phyloP scores from a whole-genome alignment of 2,329 filamentous ascomycete species.

The Pseudocercospora eumusae region DNA sequence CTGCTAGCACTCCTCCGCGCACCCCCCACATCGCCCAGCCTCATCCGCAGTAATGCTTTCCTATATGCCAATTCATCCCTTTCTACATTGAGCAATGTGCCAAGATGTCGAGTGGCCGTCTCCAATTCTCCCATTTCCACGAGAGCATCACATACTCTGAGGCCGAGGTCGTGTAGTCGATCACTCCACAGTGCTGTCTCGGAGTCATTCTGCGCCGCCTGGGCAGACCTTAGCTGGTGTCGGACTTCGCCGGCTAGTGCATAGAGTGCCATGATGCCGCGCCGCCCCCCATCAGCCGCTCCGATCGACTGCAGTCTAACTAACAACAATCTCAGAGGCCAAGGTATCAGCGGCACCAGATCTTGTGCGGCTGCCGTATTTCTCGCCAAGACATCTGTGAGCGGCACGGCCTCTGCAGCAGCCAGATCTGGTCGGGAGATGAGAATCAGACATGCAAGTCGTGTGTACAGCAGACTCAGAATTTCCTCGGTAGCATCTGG shows the following conservation, averaged over 20 bases:
- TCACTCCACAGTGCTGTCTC: constrained; percentile 68
- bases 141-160: constrained; percentile 64
- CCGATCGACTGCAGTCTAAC: constrained; percentile 83
- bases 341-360: constrained; percentile 72
- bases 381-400: constrained; percentile 57
- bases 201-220: constrained; percentile 56
- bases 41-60: constrained; percentile 69
- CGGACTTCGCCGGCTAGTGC: constrained; percentile 61
- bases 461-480: constrained; percentile 75
- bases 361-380: constrained; percentile 54
- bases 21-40: constrained; percentile 70
- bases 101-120: constrained; percentile 73
- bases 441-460: constrained; percentile 78
- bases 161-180: constrained; percentile 73
- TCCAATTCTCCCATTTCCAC: constrained; percentile 86
- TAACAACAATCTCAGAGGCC: constrained; percentile 79
- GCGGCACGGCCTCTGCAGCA: constrained; percentile 62
- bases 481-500: constrained; percentile 65
- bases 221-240: constrained; percentile 31
- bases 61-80: constrained; percentile 46
- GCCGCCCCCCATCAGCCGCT: constrained; percentile 77
- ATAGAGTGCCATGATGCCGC: constrained; percentile 87
- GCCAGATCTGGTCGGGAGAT: constrained; percentile 63
- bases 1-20: constrained; percentile 24
- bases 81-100: constrained; percentile 54